phyloP scores from a whole-genome alignment of 345 rosid species.

The Camelina laxa region DNA sequence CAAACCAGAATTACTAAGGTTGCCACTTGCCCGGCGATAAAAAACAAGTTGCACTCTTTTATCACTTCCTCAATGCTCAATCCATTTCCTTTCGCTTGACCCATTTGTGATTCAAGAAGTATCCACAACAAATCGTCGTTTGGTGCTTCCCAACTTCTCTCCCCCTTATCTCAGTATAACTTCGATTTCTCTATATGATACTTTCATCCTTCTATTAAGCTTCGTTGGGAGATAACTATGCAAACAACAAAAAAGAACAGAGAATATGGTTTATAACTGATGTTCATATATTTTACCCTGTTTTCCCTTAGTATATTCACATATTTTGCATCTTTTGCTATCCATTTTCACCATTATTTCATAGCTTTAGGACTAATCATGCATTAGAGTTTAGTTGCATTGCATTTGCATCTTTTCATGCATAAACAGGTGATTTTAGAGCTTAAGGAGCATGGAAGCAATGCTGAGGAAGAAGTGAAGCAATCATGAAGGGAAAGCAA shows the following conservation, averaged over 20 bases:
- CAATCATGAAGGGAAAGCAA: too few species aligned
- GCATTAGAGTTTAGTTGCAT: too few species aligned
- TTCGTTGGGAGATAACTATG: slow-evolving; percentile 46
- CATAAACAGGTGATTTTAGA: too few species aligned
- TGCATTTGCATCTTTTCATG: too few species aligned
- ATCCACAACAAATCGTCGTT: background rate
- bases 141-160: slow-evolving; percentile 34
- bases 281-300: too few species aligned
- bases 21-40: slow-evolving; percentile 30
- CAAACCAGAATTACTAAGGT: slow-evolving; percentile 43
- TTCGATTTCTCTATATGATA: slow-evolving; percentile 19
- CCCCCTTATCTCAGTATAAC: slow-evolving; percentile 26
- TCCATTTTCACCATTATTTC: too few species aligned
- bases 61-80: slow-evolving; percentile 55
- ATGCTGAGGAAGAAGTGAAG: too few species aligned
- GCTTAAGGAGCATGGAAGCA: too few species aligned
- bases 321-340: too few species aligned
- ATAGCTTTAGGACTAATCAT: too few species aligned
- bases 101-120: slow-evolving; percentile 33
- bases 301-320: too few species aligned
- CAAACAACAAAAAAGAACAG: background rate
- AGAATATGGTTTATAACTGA: background rate
- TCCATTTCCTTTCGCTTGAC: slow-evolving; percentile 27
- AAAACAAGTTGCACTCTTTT: slow-evolving; percentile 55
- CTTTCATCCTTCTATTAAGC: slow-evolving; percentile 34